Evolutionary conservation across 1,284 basidiomycete genomes (phyloP), one percentile per base, ranked within the genome.

Genomic region (Earliella scabrosa): DNA sequence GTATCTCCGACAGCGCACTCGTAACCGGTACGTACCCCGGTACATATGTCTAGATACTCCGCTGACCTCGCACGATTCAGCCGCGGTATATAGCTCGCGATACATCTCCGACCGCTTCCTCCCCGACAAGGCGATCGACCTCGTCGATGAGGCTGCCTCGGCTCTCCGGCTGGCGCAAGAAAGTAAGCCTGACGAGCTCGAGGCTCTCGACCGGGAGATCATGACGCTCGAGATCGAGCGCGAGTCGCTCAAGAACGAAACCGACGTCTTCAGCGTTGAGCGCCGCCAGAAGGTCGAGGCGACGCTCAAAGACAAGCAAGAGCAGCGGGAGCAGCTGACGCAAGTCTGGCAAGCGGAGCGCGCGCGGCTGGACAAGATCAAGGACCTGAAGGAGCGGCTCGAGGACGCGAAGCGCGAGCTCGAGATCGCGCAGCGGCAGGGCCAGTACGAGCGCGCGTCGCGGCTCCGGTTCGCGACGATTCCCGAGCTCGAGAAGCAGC

Each of bases 151-250:
- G 72, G 93, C 94, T 1, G 91, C 92, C 6, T 92, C 91, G 6
- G 78, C 93, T 0, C 77, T 97, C n/a, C 86, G 95, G 2, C 83
- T 98, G 4, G 90, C 94, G 1, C 95, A 96, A 66, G 96, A 97
- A 70, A 89, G 85, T 39, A 94, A 95, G 68, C 96, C 95, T 0
- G 90, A 94, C 59, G 86, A 87, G 58, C 80, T 98, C 2, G 95
- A 97, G 67, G 78, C 80, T 1, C 81, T 97, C 6, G 91, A 96
- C 58, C 80, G 94, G 29, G 86, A 92, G 52, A 88, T 96, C 40
- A 82, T 95, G 64, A 95, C 92, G 1, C 78, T 96, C 4, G 87
- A 96, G 71, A 97, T 97, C 63, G 95, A 98, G 73, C 77, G 93
- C 13, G 93, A 95, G 72, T 93, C 90, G 59, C 77, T 98, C 62